Base-by-base conservation (phyloP, 345 rosid species). In the Syzygium jambos region DNA sequence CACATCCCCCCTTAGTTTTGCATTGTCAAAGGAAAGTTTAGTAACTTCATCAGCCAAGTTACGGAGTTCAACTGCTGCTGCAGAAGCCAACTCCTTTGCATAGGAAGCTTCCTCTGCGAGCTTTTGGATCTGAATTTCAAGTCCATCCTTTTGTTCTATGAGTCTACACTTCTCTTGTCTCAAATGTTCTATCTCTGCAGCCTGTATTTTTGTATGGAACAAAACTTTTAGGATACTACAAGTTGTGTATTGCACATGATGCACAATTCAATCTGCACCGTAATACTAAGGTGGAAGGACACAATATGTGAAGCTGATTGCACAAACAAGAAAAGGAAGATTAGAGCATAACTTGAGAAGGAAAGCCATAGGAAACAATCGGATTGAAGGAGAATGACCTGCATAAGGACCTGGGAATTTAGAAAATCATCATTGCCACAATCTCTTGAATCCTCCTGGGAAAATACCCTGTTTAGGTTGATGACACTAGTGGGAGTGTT, bases 11-110 rank as follows among this genome's bases (percentile, higher is more conserved):
- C 57, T 92, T 88, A 95, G 90, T 88, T 92, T 94, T 46, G 94
- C 94, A 89, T 93, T 95, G 89, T 94, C 93, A 89, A 91, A 94
- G 85, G 96, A 91, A 51, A 95, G 97, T 82, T 88, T 90, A 85
- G 97, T 93, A 73, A 95, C 97, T 93, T 95, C 97, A 88, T 92
- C 95, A 54, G 96, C 96, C 89, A 95, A 90, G 90, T 93, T 93
- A 52, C 57, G 92, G 38, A 95, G 95, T 89, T 95, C 97, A 89
- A 93, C 91, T 78, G 95, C 95, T 2, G 97, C 97, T 49, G 97
- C 95, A 9, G 95, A 90, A 19, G 96, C 97, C 89, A 94, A 89
- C 91, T 93, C 96, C 86, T 94, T 95, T 85, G 97, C 96, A 91
- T 93, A 95, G 61, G 96, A 91, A 84, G 96, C 94, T 93, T 94